Conservation (phyloP, 2,329 filamentous ascomycete species). For the Arthroderma sp. region DNA sequence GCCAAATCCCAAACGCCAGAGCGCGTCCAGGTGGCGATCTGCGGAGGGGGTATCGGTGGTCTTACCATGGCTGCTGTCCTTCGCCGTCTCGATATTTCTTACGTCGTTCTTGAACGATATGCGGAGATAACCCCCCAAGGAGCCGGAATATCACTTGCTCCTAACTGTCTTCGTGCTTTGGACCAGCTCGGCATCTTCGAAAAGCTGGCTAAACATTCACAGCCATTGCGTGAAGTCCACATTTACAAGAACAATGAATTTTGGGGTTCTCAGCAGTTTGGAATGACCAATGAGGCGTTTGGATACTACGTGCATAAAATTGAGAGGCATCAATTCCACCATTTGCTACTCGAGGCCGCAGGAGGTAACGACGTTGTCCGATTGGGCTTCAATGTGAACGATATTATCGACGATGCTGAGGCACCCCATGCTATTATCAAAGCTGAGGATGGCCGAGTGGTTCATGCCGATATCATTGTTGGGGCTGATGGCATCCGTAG, state of each 20-base stretch:
- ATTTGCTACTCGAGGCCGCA: conserved; percentile 8
- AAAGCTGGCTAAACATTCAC: conserved; percentile 5
- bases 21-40: conserved; percentile 6
- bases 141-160: conserved; percentile 8
- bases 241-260: conserved; percentile 9
- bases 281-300: conserved; percentile 6
- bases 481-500: conserved; percentile 10
- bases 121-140: conserved; percentile 8
- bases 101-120: conserved; percentile 8
- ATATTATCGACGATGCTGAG: conserved; percentile 5
- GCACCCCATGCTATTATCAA: conserved; percentile 8
- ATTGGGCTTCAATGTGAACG: conserved; percentile 8
- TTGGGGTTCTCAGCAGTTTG: conserved; percentile 8
- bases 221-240: conserved; percentile 4
- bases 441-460: conserved; percentile 7
- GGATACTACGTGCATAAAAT: conserved; percentile 9
- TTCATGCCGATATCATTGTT: conserved; percentile 9
- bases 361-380: conserved; percentile 6
- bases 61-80: conserved; percentile 7
- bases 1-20: not conserved
- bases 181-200: conserved; percentile 9
- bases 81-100: conserved; percentile 8
- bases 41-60: conserved; percentile 9
- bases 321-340: conserved; percentile 9
- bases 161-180: conserved; percentile 9